Evolutionary conservation across 2,329 filamentous ascomycete species (phyloP), one percentile per base, ranked within the genome.

Genomic region (Diaporthe vexans): DNA sequence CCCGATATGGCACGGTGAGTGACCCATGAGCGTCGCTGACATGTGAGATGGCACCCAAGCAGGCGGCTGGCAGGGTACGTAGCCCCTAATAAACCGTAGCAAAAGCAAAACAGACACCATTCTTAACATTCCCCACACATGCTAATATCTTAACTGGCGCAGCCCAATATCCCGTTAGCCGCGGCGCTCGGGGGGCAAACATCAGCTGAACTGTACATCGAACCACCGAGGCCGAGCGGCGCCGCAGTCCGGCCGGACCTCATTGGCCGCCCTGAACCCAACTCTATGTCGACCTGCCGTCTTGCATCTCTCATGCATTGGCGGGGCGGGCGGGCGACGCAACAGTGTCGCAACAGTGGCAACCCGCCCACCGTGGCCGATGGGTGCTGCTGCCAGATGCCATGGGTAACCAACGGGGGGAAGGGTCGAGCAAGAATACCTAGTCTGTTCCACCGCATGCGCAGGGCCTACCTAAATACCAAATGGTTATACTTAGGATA

Each of bases 281-380:
- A 17, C 6, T n/a, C 9, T 29, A 19, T 48, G 19, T 8, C 63
- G 35, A 40, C 63, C 46, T 52, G 63, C 63, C 63, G 4, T 52
- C n/a, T 67, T 52, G 46, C 63, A 15, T 52, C 58, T 52, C 46
- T 51, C 46, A 1, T 68, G 63, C 48, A 68, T 46, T 43, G 46
- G 48, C 15, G 33, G n/a, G 2, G 21, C 15, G 40, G 40, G 40
- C 17, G 40, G 15, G 26, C 46, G 19, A 24, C 33, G 37, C n/a
- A 33, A 11, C 40, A 43, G 40, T 40, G 63, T 68, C 54, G 48
- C 63, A 40, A 40, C 33, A 15, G 19, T 54, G 37, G 63, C 63
- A 29, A 17, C 63, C 21, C 21, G 37, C 10, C 10, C 4, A 21
- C 4, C 17, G 6, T 15, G 15, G 40, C 40, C 40, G 40, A 6